Conservation (phyloP, 805 yeast species). For the Wickerhamiella allomyrinae region DNA sequence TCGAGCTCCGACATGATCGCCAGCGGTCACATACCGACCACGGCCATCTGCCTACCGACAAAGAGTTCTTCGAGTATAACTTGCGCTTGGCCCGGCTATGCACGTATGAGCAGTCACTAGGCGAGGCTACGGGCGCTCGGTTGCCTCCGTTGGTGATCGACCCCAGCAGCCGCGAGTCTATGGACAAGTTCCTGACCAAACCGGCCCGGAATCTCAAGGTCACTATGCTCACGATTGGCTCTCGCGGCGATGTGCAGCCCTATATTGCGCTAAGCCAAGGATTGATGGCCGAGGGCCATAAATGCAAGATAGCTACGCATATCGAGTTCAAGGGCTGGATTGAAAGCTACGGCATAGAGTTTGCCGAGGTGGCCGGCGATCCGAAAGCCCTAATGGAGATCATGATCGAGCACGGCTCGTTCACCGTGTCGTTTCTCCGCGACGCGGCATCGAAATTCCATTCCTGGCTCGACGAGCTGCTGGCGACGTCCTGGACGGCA, state of each 20-base stretch:
- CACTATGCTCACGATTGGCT: constrained; percentile 75
- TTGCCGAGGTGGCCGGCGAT: constrained; percentile 73
- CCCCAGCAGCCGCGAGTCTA: constrained; percentile 10
- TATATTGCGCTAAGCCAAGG: constrained; percentile 83
- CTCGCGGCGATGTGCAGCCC: constrained; percentile 95
- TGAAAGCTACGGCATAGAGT: constrained; percentile 46
- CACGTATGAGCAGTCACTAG: constrained; percentile 14
- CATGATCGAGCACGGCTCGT: constrained; percentile 82
- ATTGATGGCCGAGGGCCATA: constrained; percentile 64
- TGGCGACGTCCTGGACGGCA: constrained; percentile 69
- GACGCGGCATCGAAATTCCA: constrained; percentile 73
- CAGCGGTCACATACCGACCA: neutral
- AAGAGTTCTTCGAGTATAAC: constrained; percentile 8
- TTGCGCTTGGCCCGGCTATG: constrained; percentile 14
- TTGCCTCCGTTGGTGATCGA: constrained; percentile 19
- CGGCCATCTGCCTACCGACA: neutral
- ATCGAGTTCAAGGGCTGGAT: constrained; percentile 69
- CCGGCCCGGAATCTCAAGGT: constrained; percentile 45
- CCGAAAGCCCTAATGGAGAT: constrained; percentile 84
- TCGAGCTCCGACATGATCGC: constrained; percentile 1
- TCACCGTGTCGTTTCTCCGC: constrained; percentile 65
- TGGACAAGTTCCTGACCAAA: constrained; percentile 24
- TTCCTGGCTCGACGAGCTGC: constrained; percentile 67
- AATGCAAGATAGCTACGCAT: constrained; percentile 76
- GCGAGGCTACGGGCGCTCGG: constrained; percentile 4